Evolutionary conservation across 176 grass and related monocot genomes (phyloP), one percentile per base, ranked within the genome.

Genomic region (Lolium rigidum): DNA sequence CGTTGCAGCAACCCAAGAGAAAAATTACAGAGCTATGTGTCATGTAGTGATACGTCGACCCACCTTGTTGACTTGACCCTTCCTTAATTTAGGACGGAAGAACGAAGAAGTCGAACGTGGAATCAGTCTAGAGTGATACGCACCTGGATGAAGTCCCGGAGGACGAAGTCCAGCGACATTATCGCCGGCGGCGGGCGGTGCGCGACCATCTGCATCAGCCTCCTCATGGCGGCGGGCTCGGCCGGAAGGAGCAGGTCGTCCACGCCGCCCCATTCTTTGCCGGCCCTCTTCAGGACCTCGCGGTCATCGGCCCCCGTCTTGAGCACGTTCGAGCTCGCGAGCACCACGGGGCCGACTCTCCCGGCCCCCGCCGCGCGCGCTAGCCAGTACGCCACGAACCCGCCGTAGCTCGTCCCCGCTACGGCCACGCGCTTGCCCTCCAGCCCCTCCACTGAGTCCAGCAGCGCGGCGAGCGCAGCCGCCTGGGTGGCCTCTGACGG

Each of bases 301-400:
- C 61, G 18, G 38, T 89, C 83, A 62, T 95, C 90, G 1, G 48
- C 90, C 74, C 57, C 77, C 41, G 81, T 84, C 81, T 95, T 95
- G 39, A 95, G 86, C 79, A 95, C 31, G 69, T 95, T 80, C 68
- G 90, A 95, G 79, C 93, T 95, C 8, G 90, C 90, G 78, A 92
- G 88, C 68, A 95, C 93, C 56, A 95, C 85, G 48, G 84, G 85
- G 3, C 62, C 86, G 0, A 92, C 85, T 51, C 83, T 74, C 65
- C 14, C 50, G 0, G 68, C 10, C 22, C 93, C 93, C 63, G 85
- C 67, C 44, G 20, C 14, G 51, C 76, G 69, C 18, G 90, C 90
- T 62, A 95, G 64, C 79, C 89, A 87, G 82, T 95, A 95, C 4
- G 88, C 79, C 31, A 95, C 88, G 75, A 92, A 95, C 49, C 93